Percentiles rank a stretch among this genome's conserved stretches.
Conservation (phyloP, 2,329 filamentous ascomycete species). For the Lachnellula hyalina region DNA sequence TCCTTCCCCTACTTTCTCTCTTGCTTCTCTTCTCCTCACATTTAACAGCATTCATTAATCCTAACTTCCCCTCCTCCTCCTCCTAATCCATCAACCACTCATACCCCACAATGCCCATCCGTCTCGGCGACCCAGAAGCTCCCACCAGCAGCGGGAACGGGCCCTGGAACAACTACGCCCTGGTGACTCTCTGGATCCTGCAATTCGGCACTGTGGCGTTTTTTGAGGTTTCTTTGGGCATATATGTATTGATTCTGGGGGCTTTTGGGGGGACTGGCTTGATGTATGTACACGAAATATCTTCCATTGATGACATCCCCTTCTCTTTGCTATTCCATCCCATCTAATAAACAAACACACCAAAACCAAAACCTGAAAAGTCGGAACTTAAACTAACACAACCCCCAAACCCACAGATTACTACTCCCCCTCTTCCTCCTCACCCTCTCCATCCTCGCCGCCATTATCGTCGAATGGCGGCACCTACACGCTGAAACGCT, state of each 20-base stretch:
- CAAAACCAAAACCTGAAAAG: too few relatives aligned
- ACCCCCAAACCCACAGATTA: not conserved
- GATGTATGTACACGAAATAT: not conserved
- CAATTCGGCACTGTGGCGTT: not conserved
- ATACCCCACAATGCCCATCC: conserved; percentile 1
- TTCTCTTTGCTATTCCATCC: too few relatives aligned
- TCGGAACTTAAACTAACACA: too few relatives aligned
- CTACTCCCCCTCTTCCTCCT: not conserved
- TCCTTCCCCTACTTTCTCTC: not conserved
- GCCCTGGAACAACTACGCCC: not conserved
- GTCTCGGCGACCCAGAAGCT: not conserved
- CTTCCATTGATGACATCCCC: too few relatives aligned
- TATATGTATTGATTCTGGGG: not conserved
- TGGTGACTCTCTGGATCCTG: not conserved
- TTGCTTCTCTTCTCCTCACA: not conserved
- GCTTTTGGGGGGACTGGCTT: not conserved
- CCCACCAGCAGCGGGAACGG: not conserved
- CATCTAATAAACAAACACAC: too few relatives aligned
- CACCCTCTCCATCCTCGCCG: not conserved
- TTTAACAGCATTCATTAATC: not conserved
- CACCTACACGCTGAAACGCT: not conserved
- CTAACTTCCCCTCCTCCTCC: not conserved
- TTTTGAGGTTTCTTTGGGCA: not conserved
- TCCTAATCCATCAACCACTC: too few relatives aligned
- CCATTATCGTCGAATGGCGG: not conserved